phyloP scores from a whole-genome alignment of 164 flowering plant species.

The Liquidambar formosana region DNA sequence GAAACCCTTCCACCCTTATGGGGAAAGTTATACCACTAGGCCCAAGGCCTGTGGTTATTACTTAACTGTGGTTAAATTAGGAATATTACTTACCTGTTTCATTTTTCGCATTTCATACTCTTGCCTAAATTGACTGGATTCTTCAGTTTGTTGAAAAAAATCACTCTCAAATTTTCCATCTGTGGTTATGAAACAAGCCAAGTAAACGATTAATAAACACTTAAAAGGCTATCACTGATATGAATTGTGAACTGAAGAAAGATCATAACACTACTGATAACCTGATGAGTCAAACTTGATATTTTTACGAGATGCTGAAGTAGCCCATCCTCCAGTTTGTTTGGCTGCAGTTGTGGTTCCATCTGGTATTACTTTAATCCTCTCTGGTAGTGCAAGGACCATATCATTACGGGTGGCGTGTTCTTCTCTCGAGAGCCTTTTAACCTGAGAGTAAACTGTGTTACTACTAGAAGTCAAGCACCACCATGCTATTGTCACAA shows the following conservation, averaged over 20 bases:
- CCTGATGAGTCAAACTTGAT: constrained; percentile 57
- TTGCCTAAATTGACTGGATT: constrained; percentile 51
- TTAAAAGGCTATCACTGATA: background rate
- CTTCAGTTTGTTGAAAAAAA: constrained; percentile 50
- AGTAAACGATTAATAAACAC: too few relatives aligned
- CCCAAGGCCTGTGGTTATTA: too few relatives aligned
- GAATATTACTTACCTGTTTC: constrained; percentile 43
- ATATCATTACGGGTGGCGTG: constrained; percentile 43
- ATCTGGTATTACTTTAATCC: constrained; percentile 62
- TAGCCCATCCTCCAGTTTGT: constrained; percentile 42
- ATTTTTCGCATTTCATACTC: constrained; percentile 61
- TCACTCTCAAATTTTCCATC: constrained; percentile 43
- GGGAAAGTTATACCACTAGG: too few relatives aligned
- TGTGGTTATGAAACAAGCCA: constrained; percentile 4
- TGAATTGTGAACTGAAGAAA: background rate
- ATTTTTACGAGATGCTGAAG: constrained; percentile 40
- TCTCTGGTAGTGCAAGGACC: constrained; percentile 48
- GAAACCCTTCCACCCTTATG: too few relatives aligned
- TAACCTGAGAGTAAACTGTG: constrained; percentile 37
- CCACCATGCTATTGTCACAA: background rate
- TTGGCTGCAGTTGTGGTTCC: constrained; percentile 38
- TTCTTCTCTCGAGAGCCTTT: constrained; percentile 58
- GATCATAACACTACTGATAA: constrained; percentile 8
- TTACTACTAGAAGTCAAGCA: background rate
- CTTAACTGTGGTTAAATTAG: background rate